Percentiles rank a stretch among this genome's conserved stretches.
Conservation (phyloP, 441 rosid genomes). For the Manihot esculenta region DNA sequence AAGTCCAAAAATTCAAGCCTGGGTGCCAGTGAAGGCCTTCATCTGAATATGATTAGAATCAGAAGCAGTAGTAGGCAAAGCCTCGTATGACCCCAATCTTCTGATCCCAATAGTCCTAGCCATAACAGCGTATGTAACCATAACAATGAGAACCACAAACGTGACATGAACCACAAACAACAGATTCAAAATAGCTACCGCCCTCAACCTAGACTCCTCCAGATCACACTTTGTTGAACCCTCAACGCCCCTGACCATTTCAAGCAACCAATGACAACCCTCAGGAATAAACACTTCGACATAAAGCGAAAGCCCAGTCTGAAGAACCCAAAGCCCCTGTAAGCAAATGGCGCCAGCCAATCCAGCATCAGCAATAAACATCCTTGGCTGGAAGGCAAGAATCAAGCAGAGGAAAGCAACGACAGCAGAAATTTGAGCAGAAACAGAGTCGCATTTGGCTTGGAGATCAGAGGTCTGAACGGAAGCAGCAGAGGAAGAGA, state of each 20-base stretch:
- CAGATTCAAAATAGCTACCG: conserved; percentile 83
- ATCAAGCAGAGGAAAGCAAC: conserved; percentile 57
- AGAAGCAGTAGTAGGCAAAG: conserved; percentile 50
- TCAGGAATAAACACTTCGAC: conserved; percentile 89
- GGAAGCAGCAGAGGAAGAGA: conserved; percentile 60
- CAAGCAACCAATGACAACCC: conserved; percentile 86
- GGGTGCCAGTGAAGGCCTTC: conserved; percentile 89
- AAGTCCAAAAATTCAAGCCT: conserved; percentile 55
- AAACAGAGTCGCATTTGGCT: conserved; percentile 70
- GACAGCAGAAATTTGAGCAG: conserved; percentile 60
- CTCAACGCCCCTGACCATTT: conserved; percentile 72
- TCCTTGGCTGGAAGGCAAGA: conserved; percentile 61
- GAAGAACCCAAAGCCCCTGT: conserved; percentile 88
- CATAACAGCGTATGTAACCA: conserved; percentile 53
- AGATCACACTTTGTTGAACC: conserved; percentile 87
- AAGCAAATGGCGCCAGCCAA: conserved; percentile 68
- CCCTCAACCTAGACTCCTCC: conserved; percentile 73
- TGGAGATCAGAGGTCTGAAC: conserved; percentile 86
- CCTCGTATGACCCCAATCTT: conserved; percentile 78
- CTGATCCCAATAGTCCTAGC: conserved; percentile 49
- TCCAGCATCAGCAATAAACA: conserved; percentile 68
- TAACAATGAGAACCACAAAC: conserved; percentile 52
- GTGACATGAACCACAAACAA: conserved; percentile 71
- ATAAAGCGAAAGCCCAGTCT: conserved; percentile 83
- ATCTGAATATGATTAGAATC: conserved; percentile 82